Evolutionary conservation across 805 yeast genomes (phyloP).

Genomic region (Wickerhamiella bombiphila): DNA sequence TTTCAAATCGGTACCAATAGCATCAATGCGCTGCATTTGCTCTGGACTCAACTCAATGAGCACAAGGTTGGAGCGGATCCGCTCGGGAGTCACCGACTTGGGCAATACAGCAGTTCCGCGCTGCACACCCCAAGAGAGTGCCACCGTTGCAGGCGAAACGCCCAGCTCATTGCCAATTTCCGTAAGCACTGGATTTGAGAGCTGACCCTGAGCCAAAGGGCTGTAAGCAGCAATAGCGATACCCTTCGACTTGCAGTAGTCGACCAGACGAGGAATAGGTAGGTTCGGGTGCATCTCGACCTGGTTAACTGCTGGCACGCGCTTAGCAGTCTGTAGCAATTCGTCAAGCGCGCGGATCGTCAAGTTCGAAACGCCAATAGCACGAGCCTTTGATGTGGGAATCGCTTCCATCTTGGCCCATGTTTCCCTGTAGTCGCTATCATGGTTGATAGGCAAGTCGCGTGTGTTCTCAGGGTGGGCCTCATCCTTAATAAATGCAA

Average conservation of each 20-base stretch:
- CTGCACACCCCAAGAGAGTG: slow-evolving; percentile 48
- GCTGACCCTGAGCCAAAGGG: slow-evolving; percentile 49
- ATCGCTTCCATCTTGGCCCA: slow-evolving; percentile 45
- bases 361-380: slow-evolving; percentile 64
- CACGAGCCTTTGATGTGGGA: slow-evolving; percentile 36
- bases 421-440: slow-evolving; percentile 35
- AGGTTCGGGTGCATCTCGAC: slow-evolving; percentile 60
- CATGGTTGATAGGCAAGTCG: slow-evolving; percentile 6
- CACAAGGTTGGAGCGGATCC: slow-evolving; percentile 35
- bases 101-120: slow-evolving; percentile 52
- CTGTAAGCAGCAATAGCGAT: slow-evolving; percentile 58
- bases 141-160: slow-evolving; percentile 40
- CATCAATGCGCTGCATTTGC: slow-evolving; percentile 26
- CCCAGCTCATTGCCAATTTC: slow-evolving; percentile 44
- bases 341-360: slow-evolving; percentile 35
- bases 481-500: slow-evolving; percentile 6
- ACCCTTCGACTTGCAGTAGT: slow-evolving; percentile 36
- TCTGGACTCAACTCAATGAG: slow-evolving; percentile 28
- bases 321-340: slow-evolving; percentile 32
- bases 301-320: slow-evolving; percentile 57
- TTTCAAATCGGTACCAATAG: slow-evolving; percentile 5
- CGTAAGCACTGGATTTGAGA: slow-evolving; percentile 33
- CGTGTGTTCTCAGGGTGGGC: slow-evolving; percentile 9
- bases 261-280: slow-evolving; percentile 47
- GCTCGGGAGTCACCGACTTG: slow-evolving; percentile 52